Evolutionary conservation across 169 alveolate species (phyloP).

Genomic region (Miamiensis avidus): DNA sequence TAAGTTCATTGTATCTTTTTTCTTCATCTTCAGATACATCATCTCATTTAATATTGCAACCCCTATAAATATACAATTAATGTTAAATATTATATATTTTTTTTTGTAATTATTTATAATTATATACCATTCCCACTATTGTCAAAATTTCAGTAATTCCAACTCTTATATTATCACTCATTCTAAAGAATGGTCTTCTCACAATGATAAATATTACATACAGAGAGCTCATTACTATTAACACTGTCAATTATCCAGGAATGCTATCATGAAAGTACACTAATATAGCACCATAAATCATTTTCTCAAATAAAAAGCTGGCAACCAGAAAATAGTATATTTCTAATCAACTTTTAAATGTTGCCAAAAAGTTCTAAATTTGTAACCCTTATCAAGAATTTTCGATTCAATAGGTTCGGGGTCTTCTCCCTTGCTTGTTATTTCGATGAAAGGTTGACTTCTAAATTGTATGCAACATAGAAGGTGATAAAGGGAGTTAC

Average conservation of each 20-base stretch:
- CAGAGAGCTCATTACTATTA: background rate
- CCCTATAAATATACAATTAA: background rate
- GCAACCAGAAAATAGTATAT: background rate
- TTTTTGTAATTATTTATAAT: too few species aligned
- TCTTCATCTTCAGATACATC: background rate
- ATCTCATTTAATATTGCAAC: background rate
- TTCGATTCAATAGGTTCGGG: background rate
- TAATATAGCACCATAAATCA: background rate
- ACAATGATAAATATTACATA: too few species aligned
- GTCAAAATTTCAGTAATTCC: background rate
- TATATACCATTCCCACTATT: background rate
- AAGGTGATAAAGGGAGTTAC: background rate
- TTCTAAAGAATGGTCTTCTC: background rate
- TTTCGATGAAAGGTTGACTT: background rate
- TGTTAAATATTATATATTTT: too few species aligned
- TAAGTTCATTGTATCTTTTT: background rate
- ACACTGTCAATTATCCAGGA: background rate
- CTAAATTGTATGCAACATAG: too few species aligned
- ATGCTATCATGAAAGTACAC: background rate
- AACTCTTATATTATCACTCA: background rate
- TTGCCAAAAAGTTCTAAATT: background rate
- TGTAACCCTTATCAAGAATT: too few species aligned
- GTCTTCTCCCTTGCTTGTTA: background rate
- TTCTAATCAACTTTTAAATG: too few species aligned
- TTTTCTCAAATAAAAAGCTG: background rate